Evolutionary conservation across 768 basidiomycete genomes (phyloP), one percentile per base, ranked within the genome.

Genomic region (Hebeloma cylindrosporum): DNA sequence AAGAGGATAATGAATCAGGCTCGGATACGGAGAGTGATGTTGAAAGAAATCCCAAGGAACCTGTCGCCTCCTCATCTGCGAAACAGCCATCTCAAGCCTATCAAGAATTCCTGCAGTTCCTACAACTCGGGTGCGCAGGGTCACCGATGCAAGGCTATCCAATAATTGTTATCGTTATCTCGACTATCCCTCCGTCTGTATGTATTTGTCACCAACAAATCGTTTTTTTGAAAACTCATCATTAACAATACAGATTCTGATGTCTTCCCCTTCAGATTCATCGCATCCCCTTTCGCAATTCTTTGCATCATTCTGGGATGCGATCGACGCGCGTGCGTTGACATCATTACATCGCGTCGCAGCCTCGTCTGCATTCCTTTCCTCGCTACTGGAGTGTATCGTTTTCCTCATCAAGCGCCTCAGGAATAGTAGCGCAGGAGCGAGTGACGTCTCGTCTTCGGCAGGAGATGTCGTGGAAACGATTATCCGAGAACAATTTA

Each of bases 261-360:
- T 60, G 10, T 62, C 60, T 3, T 47, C 56, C 7, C 47, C 46
- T 7, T 43, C 54, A 18, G 38, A 41, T 21, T 35, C 51, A n/a
- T n/a, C n/a, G n/a, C n/a, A n/a, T 11, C 28, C 60, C 39, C 59
- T 85, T 2, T 52, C 68, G 2, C 71, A 74, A 21, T 66, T 95
- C 31, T 88, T 92, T 59, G 65, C 71, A 1, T 79, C 89, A 0
- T 82, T 97, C 56, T 96, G 93, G 92, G 77, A 82, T 11, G 92
- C 89, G 0, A 62, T 90, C 1, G 82, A 88, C 40, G 78, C 79
- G 5, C 77, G 80, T 17, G 80, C 85, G 0, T 70, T 88, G 4
- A 78, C 73, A 26, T 70, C 80, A 0, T 71, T 85, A 7, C 72
- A 82, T 37, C 72, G 80, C 5, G 58, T 69, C 1, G 67, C 68